Evolutionary conservation across 2,329 filamentous ascomycete species (phyloP).

Genomic region (Daldinia sp.): DNA sequence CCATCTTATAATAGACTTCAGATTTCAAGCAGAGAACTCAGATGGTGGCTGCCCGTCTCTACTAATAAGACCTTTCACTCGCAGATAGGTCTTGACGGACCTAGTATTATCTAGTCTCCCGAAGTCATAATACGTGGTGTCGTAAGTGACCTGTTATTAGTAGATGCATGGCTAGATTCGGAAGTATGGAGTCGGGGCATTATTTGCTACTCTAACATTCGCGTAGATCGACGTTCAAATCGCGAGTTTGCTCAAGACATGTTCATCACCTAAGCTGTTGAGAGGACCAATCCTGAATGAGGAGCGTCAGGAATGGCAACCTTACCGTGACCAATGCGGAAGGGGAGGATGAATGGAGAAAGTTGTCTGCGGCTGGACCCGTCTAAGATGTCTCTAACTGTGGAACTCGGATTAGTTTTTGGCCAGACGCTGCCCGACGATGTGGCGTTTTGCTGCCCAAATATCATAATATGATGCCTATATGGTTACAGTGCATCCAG

Average conservation of each 20-base stretch:
- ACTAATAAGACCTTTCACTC: conserved; percentile 38
- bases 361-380: conserved; percentile 44
- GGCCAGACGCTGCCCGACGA: conserved; percentile 37
- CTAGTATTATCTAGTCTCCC: conserved; percentile 19
- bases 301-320: conserved; percentile 28
- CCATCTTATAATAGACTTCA: conserved; percentile 22
- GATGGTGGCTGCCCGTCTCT: conserved; percentile 28
- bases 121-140: conserved; percentile 38
- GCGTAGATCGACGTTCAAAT: conserved; percentile 27
- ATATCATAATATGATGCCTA: conserved; percentile 32
- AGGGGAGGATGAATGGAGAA: conserved; percentile 38
- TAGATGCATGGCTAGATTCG: conserved; percentile 37
- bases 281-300: conserved; percentile 35
- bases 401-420: conserved; percentile 36
- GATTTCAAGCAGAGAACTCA: conserved; percentile 16
- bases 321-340: conserved; percentile 38
- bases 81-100: conserved; percentile 19
- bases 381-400: conserved; percentile 36
- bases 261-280: conserved; percentile 22
- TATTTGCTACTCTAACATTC: conserved; percentile 27
- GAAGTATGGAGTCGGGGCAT: conserved; percentile 33
- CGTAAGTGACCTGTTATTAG: conserved; percentile 31
- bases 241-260: conserved; percentile 26
- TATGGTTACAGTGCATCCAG: conserved; percentile 33
- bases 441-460: conserved; percentile 42